Percentiles rank a stretch among this genome's conserved stretches.
These are phyloP conservation scores for Sporothrix luriei DNA, from an alignment of 2,329 filamentous ascomycete species.

Conservation along the genomic window DNA sequence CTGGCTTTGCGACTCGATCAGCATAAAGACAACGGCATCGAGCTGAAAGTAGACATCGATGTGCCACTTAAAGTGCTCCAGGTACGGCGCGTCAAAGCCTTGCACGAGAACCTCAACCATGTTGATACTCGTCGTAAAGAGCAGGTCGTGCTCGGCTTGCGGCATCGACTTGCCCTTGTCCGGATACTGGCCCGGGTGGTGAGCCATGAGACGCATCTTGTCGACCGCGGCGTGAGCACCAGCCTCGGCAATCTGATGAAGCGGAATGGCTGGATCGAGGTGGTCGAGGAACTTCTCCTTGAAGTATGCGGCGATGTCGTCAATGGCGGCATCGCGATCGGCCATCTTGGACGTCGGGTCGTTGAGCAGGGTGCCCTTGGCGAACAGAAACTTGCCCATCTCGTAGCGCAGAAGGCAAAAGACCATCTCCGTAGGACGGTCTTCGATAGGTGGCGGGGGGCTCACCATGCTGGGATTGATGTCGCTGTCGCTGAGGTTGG, in stretches of 20 bases:
- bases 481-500: constrained; percentile 57
- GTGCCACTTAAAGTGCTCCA: constrained; percentile 37
- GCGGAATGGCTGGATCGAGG: constrained; percentile 42
- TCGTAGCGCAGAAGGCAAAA: constrained; percentile 50
- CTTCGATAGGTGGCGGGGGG: constrained; percentile 48
- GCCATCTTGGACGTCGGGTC: constrained; percentile 38
- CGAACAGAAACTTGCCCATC: constrained; percentile 47
- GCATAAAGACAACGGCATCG: constrained; percentile 40
- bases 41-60: constrained; percentile 38
- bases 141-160: constrained; percentile 37
- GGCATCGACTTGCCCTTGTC: constrained; percentile 36
- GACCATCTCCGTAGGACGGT: constrained; percentile 56
- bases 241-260: constrained; percentile 40
- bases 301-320: constrained; percentile 37
- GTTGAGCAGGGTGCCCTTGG: constrained; percentile 37
- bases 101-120: constrained; percentile 36
- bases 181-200: constrained; percentile 37
- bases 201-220: constrained; percentile 39
- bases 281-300: constrained; percentile 41
- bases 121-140: constrained; percentile 36
- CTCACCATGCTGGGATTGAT: constrained; percentile 49
- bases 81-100: constrained; percentile 30
- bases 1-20: constrained; percentile 37
- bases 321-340: constrained; percentile 40
- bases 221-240: constrained; percentile 35